phyloP scores from a whole-genome alignment of 331 rosid genomes.

The Prunus yedoensis region DNA sequence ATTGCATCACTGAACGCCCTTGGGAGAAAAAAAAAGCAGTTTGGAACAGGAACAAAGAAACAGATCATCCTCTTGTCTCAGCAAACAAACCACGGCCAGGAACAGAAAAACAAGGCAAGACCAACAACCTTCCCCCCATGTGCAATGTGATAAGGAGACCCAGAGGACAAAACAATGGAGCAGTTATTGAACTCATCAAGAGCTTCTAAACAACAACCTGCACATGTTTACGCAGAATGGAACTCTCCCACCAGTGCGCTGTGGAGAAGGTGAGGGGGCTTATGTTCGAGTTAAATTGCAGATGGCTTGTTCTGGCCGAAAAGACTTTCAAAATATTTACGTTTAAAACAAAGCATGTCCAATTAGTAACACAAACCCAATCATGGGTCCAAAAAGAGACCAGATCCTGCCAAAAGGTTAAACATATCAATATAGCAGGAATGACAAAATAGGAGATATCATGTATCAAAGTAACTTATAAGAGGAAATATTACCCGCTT shows the following conservation, averaged over 20 bases:
- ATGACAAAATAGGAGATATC: conserved; percentile 29
- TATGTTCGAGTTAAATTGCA: conserved; percentile 29
- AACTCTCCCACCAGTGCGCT: conserved; percentile 35
- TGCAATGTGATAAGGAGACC: conserved; percentile 16
- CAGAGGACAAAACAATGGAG: conserved; percentile 20
- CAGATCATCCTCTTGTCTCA: conserved; percentile 29
- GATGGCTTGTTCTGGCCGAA: conserved; percentile 53
- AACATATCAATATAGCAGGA: conserved; percentile 61
- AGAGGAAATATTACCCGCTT: conserved; percentile 65
- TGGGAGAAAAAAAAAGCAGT: background rate
- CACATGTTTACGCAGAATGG: conserved; percentile 19
- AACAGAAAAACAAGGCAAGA: conserved; percentile 31
- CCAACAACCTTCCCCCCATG: conserved; percentile 24
- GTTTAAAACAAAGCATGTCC: conserved; percentile 65
- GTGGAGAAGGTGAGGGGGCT: conserved; percentile 27
- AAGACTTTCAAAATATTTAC: conserved; percentile 34
- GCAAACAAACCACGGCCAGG: conserved; percentile 43
- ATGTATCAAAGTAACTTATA: conserved; percentile 36
- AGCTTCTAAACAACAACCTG: conserved; percentile 36
- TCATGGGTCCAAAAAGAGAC: conserved; percentile 69
- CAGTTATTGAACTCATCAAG: conserved; percentile 36
- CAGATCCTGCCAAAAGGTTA: conserved; percentile 98
- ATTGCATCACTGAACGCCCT: background rate
- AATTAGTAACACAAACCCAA: conserved; percentile 77
- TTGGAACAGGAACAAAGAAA: background rate